These are phyloP conservation scores for Orbilia quercus DNA, from an alignment of 2,329 filamentous ascomycete species.

Conservation along the genomic window DNA sequence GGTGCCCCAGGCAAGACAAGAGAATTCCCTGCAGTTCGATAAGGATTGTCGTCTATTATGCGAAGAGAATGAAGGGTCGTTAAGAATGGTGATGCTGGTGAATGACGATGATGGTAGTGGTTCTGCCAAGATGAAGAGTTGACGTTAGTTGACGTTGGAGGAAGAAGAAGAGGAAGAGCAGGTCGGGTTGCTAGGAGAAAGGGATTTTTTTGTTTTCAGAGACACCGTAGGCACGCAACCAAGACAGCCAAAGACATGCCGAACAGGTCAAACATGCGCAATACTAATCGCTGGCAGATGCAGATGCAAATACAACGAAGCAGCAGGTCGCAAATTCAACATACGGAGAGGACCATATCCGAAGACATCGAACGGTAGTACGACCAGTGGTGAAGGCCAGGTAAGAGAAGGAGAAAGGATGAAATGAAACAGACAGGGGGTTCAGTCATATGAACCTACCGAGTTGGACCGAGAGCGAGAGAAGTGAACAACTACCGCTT, in stretches of 20 bases:
- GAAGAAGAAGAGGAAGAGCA: background rate
- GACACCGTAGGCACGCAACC: no score
- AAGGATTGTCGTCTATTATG: conserved; percentile 10
- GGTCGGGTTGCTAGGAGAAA: background rate
- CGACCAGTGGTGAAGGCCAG: no score
- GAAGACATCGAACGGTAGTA: background rate
- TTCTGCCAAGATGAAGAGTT: conserved; percentile 8
- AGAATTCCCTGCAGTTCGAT: background rate
- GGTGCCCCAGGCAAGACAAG: no score
- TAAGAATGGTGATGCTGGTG: background rate
- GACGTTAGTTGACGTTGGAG: conserved; percentile 12
- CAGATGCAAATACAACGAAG: no score
- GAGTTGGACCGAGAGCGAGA: conserved; percentile 12
- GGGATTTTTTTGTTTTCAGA: background rate
- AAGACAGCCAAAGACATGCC: no score
- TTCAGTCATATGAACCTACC: background rate
- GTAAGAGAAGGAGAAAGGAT: conserved; percentile 26
- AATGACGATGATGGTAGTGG: background rate
- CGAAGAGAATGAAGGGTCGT: conserved; percentile 15
- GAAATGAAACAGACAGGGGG: conserved; percentile 39
- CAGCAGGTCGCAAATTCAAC: background rate
- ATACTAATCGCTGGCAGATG: background rate
- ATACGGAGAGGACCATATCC: conserved; percentile 14
- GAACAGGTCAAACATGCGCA: conserved; percentile 18
- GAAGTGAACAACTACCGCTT: conserved; percentile 14